phyloP scores from a whole-genome alignment of 202 grass and related monocot genomes.

The Bolboschoenoplectus hybrid region DNA sequence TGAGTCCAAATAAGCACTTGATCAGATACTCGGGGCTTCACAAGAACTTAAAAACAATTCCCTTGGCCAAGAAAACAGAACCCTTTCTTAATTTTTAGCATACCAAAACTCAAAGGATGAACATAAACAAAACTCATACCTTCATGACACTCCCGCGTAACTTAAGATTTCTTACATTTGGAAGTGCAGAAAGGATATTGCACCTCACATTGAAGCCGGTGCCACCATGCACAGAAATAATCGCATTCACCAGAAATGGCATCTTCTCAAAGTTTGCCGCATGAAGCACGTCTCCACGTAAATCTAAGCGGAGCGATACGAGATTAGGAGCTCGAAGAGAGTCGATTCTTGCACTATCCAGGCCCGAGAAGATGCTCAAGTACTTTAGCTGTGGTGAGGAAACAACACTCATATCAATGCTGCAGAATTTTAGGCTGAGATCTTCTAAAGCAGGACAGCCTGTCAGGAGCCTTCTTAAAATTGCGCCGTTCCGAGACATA shows the following conservation, averaged over 20 bases:
- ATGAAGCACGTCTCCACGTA: not conserved
- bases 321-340: constrained; percentile 19
- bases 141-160: not conserved
- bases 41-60: not conserved
- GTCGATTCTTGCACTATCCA: not conserved
- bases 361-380: not conserved
- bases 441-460: constrained; percentile 23
- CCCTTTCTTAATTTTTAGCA: not conserved
- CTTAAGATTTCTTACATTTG: constrained; percentile 11
- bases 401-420: not conserved
- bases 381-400: not conserved
- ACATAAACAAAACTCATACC: not conserved
- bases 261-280: not conserved
- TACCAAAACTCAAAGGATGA: not conserved
- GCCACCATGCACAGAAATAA: not conserved
- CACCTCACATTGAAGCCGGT: not conserved
- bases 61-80: not conserved
- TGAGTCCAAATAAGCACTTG: not conserved
- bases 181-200: not conserved
- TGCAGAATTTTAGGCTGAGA: not conserved
- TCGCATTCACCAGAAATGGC: constrained; percentile 3
- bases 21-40: not conserved
- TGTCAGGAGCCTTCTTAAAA: constrained; percentile 1
- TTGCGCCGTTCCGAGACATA: not conserved
- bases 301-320: not conserved